Evolutionary conservation across 768 basidiomycete species (phyloP).

Genomic region (Tylopilus sp.): DNA sequence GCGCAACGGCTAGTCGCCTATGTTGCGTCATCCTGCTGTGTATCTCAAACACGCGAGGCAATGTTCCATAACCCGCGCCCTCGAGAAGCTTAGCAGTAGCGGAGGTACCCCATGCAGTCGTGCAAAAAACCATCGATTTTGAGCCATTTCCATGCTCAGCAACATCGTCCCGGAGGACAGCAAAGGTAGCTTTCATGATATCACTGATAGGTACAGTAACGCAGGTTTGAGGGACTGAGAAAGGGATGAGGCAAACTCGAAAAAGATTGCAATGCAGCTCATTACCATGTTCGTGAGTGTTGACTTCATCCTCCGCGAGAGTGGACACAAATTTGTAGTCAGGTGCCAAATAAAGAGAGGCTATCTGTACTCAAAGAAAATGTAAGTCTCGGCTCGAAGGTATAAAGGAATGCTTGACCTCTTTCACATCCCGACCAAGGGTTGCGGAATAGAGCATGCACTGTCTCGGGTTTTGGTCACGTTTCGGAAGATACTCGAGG

Average conservation of each 20-base stretch:
- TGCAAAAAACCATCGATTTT: conserved; percentile 60
- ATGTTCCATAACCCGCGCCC: conserved; percentile 25
- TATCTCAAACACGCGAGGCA: conserved; percentile 47
- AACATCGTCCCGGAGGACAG: conserved; percentile 37
- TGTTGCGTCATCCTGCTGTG: conserved; percentile 56
- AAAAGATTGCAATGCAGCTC: not conserved
- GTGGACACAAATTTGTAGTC: conserved; percentile 53
- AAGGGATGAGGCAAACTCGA: not conserved
- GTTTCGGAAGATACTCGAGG: conserved; percentile 38
- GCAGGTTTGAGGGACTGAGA: conserved; percentile 44
- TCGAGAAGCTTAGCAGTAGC: conserved; percentile 36
- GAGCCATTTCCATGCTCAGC: conserved; percentile 27
- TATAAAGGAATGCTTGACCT: conserved; percentile 31
- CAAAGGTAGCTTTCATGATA: conserved; percentile 39
- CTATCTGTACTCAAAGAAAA: conserved; percentile 17
- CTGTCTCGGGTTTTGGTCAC: conserved; percentile 54
- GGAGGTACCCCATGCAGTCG: conserved; percentile 59
- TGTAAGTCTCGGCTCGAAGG: not conserved
- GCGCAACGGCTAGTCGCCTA: conserved; percentile 45
- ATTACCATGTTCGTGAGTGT: conserved; percentile 59
- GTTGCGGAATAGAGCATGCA: conserved; percentile 73
- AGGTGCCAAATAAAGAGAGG: conserved; percentile 23
- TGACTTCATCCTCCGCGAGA: conserved; percentile 51
- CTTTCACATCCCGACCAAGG: conserved; percentile 63
- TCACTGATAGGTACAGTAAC: conserved; percentile 41